phyloP scores from a whole-genome alignment of 148 eudicot genomes.

The Camellia sinensis region DNA sequence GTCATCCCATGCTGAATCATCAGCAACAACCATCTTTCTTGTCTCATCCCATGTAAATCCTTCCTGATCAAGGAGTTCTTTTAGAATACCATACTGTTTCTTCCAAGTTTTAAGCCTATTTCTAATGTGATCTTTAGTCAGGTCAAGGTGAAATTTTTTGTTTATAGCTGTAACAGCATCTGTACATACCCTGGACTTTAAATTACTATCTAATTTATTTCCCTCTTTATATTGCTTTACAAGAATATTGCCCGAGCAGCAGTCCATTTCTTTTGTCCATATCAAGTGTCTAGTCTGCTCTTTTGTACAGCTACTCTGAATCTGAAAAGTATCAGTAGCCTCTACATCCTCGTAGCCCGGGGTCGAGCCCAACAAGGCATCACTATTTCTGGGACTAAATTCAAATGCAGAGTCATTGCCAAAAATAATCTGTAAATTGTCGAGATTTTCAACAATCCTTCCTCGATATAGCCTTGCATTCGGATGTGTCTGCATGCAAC shows the following conservation, averaged over 20 bases:
- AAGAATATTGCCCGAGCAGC: neutral
- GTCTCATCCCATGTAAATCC: constrained; percentile 1
- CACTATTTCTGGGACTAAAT: neutral
- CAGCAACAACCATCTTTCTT: neutral
- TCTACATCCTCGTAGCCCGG: neutral
- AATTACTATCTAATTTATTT: neutral
- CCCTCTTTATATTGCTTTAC: neutral
- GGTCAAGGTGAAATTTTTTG: neutral
- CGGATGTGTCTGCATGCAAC: neutral
- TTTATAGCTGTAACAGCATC: constrained; percentile 1
- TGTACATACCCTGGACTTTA: neutral
- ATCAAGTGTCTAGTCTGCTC: neutral
- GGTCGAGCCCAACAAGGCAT: neutral
- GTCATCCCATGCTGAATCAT: constrained; percentile 5
- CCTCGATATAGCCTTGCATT: neutral
- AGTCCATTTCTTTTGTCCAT: constrained; percentile 6
- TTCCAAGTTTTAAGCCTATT: constrained; percentile 8
- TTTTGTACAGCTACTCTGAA: neutral
- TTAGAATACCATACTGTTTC: constrained; percentile 3
- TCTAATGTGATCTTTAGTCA: constrained; percentile 1
- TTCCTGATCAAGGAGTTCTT: neutral
- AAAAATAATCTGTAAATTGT: neutral
- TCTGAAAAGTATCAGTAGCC: neutral
- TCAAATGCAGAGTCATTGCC: neutral
- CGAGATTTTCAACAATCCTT: neutral